A percentile compares a stretch with the other conserved stretches of the same genome.
Evolutionary conservation across 495 filamentous ascomycete species (phyloP).

Genomic region (Cairneyella variabilis): DNA sequence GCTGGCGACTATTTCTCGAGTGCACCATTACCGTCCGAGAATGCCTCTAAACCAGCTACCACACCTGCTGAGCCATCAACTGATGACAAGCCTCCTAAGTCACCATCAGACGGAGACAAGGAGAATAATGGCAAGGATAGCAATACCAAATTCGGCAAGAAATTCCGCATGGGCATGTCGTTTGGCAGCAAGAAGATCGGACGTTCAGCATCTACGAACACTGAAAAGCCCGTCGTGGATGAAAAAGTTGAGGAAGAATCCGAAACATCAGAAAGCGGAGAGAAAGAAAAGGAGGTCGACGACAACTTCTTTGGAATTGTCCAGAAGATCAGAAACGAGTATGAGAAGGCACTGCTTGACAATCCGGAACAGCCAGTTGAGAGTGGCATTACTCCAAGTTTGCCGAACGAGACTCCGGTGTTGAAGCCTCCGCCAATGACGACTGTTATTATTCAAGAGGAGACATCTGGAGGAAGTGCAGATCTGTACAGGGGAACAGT

Average conservation of each 20-base stretch:
- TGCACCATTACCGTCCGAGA: constrained; percentile 19
- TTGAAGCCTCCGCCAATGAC: constrained; percentile 75
- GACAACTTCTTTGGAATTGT: constrained; percentile 79
- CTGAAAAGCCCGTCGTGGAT: constrained; percentile 71
- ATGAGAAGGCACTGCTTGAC: constrained; percentile 44
- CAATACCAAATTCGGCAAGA: constrained; percentile 73
- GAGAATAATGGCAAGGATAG: constrained; percentile 64
- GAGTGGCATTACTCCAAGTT: constrained; percentile 69
- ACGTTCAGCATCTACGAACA: constrained; percentile 58
- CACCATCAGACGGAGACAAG: constrained; percentile 64
- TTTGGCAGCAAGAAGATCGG: constrained; percentile 78
- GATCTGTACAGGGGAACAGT: constrained; percentile 91
- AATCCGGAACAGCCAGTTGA: constrained; percentile 55
- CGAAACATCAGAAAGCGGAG: constrained; percentile 53
- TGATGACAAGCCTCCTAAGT: constrained; percentile 47
- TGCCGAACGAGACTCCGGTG: constrained; percentile 79
- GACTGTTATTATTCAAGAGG: constrained; percentile 91
- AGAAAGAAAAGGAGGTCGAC: constrained; percentile 80
- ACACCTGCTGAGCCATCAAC: constrained; percentile 40
- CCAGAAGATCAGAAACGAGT: constrained; percentile 71
- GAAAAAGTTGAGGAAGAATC: constrained; percentile 47
- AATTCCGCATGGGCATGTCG: constrained; percentile 81
- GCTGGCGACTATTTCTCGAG: constrained; percentile 65
- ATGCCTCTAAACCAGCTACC: constrained; percentile 29
- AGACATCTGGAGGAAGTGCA: constrained; percentile 83